Evolutionary conservation across 305 asterid species (phyloP).

Genomic region (Solanum hybrid): DNA sequence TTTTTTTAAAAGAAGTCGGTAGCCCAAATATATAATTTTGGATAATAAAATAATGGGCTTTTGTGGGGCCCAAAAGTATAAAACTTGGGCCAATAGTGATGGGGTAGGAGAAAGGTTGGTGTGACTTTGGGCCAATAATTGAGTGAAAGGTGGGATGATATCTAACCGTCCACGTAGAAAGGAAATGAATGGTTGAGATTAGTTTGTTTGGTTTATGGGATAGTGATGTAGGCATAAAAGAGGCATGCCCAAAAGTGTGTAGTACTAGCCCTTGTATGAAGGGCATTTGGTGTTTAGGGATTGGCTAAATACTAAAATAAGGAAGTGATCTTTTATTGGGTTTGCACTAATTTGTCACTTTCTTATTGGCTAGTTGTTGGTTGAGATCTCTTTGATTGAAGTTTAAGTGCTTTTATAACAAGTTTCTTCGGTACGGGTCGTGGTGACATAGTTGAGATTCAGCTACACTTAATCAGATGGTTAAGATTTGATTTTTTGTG

Average conservation of each 20-base stretch:
- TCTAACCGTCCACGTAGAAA: conserved; percentile 28
- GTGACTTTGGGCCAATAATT: conserved; percentile 30
- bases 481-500: fast-evolving
- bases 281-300: background rate
- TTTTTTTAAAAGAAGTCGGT: background rate
- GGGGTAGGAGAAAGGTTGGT: conserved; percentile 41
- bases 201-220: background rate
- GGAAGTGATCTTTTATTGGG: background rate
- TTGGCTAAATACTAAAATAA: background rate
- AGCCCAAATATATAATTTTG: background rate
- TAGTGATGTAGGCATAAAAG: conserved; percentile 9
- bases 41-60: conserved; percentile 7
- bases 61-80: conserved; percentile 4
- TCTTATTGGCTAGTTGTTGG: background rate
- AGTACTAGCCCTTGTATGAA: background rate
- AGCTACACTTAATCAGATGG: fast-evolving
- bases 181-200: conserved; percentile 13
- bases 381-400: conserved; percentile 2
- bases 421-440: fast-evolving
- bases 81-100: conserved; percentile 41
- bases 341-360: background rate
- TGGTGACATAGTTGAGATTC: background rate
- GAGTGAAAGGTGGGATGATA: conserved; percentile 32
- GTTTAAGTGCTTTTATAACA: background rate
- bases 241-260: background rate